phyloP scores from a whole-genome alignment of 495 filamentous ascomycete genomes.

The Parachaetomium inaequale region DNA sequence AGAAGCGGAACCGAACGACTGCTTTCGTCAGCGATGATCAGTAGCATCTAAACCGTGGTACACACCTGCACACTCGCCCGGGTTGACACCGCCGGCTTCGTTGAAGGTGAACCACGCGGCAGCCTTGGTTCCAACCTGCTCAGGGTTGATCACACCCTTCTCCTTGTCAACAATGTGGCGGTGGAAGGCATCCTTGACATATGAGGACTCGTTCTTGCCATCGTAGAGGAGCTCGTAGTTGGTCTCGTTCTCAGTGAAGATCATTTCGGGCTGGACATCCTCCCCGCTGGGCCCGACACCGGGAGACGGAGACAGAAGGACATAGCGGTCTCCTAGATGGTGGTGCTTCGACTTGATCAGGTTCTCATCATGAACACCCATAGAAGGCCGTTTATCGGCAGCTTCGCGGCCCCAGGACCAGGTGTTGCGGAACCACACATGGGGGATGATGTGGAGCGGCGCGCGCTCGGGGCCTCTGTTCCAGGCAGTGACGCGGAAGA shows the following conservation, averaged over 20 bases:
- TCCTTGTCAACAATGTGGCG: slow-evolving; percentile 78
- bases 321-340: slow-evolving; percentile 75
- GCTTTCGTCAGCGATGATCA: slow-evolving; percentile 11
- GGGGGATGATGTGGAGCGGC: slow-evolving; percentile 87
- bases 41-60: not conserved
- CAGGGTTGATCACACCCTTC: slow-evolving; percentile 76
- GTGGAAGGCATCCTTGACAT: slow-evolving; percentile 96
- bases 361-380: slow-evolving; percentile 60
- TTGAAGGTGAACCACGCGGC: slow-evolving; percentile 92
- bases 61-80: slow-evolving; percentile 77
- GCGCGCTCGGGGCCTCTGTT: slow-evolving; percentile 89
- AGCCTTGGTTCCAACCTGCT: slow-evolving; percentile 76
- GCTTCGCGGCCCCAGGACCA: slow-evolving; percentile 87
- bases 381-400: slow-evolving; percentile 67
- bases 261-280: slow-evolving; percentile 74
- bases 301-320: slow-evolving; percentile 85
- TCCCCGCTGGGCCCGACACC: slow-evolving; percentile 70
- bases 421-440: slow-evolving; percentile 95
- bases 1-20: slow-evolving; percentile 88
- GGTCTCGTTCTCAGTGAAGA: slow-evolving; percentile 95
- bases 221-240: slow-evolving; percentile 75
- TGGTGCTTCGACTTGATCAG: slow-evolving; percentile 69
- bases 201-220: slow-evolving; percentile 71
- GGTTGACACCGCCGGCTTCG: slow-evolving; percentile 77
- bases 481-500: slow-evolving; percentile 94